Evolutionary conservation across 2,329 filamentous ascomycete species (phyloP).

Genomic region (Beauveria varroae): DNA sequence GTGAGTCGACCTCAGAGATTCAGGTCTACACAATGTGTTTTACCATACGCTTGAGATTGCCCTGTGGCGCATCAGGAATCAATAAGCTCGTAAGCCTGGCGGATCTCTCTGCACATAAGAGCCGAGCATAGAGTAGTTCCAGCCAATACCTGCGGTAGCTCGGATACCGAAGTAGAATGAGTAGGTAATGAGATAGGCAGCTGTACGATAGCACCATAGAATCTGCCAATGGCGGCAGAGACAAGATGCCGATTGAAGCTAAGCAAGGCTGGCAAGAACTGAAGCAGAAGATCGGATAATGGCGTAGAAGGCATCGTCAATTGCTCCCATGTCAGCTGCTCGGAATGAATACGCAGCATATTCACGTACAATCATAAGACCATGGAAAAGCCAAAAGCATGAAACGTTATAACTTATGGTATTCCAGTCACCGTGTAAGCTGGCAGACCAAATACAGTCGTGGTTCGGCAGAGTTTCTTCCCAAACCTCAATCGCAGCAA

Average conservation of each 20-base stretch:
- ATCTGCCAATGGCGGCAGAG: neutral
- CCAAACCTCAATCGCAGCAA: neutral
- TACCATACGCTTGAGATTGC: neutral
- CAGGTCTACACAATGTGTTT: neutral
- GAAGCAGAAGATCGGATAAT: neutral
- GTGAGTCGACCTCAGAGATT: neutral
- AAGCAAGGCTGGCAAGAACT: neutral
- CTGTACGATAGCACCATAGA: neutral
- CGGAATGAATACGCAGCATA: neutral
- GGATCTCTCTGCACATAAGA: neutral
- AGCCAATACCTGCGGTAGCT: neutral
- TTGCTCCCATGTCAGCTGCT: neutral
- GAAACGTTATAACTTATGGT: neutral
- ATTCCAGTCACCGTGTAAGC: neutral
- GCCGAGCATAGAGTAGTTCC: neutral
- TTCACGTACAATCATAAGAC: neutral
- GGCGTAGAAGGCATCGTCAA: neutral
- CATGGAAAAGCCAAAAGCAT: neutral
- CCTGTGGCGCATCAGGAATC: neutral
- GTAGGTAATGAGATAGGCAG: neutral
- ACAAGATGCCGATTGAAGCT: neutral
- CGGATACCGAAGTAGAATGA: neutral
- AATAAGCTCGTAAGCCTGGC: neutral
- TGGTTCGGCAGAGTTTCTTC: neutral
- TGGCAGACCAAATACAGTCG: neutral